phyloP scores from a whole-genome alignment of 2,329 filamentous ascomycete species.

The Ophiostoma angusticollis region DNA sequence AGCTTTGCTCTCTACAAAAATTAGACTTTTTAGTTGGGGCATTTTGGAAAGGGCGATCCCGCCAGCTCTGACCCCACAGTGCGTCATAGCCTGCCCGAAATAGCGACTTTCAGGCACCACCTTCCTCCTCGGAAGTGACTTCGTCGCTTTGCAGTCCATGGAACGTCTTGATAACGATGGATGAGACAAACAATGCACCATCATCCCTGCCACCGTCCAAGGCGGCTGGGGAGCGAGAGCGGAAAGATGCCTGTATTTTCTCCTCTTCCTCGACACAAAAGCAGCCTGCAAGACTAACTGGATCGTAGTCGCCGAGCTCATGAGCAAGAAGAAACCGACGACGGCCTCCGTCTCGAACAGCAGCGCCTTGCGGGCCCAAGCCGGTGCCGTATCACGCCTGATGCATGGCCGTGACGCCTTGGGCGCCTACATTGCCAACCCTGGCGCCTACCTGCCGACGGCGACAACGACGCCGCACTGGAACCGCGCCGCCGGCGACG shows the following conservation, averaged over 20 bases:
- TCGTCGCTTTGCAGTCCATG: neutral
- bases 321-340: slow-evolving; percentile 34
- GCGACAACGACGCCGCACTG: neutral
- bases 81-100: neutral
- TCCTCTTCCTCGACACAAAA: neutral
- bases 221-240: too few relatives aligned
- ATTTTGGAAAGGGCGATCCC: too few relatives aligned
- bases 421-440: slow-evolving; percentile 51
- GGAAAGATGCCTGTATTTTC: neutral
- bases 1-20: neutral
- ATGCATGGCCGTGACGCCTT: slow-evolving; percentile 46
- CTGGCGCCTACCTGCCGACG: slow-evolving; percentile 39
- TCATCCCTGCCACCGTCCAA: too few relatives aligned
- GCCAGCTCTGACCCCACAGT: neutral
- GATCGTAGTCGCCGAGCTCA: slow-evolving; percentile 36
- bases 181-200: too few relatives aligned
- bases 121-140: too few relatives aligned
- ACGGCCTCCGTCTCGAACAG: slow-evolving; percentile 11
- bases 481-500: neutral
- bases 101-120: too few relatives aligned
- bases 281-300: neutral
- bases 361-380: slow-evolving; percentile 9
- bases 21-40: neutral
- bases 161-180: too few relatives aligned
- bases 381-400: neutral